Evolutionary conservation across 2,329 filamentous ascomycete species (phyloP).

Genomic region (Blastomyces percursus): DNA sequence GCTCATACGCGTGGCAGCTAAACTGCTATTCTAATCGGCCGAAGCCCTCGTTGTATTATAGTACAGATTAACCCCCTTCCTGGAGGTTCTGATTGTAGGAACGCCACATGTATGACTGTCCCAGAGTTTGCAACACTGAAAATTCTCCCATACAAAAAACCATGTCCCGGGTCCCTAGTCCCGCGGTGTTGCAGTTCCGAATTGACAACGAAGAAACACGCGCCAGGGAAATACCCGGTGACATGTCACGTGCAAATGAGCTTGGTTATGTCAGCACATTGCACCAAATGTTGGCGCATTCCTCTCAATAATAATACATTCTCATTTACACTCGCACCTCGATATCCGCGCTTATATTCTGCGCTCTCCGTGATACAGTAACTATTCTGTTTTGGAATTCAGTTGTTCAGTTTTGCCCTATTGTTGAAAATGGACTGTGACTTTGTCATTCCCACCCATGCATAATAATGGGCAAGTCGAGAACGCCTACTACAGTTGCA

Average conservation of each 20-base stretch:
- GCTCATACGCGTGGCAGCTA: no score
- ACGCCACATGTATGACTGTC: no score
- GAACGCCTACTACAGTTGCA: neutral
- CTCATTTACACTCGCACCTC: neutral
- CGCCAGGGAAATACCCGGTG: neutral
- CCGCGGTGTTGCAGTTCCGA: no score
- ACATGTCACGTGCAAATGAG: neutral
- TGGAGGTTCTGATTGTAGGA: no score
- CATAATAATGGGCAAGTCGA: slow-evolving; percentile 5
- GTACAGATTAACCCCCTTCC: no score
- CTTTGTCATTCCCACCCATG: neutral
- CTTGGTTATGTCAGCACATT: neutral
- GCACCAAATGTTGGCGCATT: neutral
- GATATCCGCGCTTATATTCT: neutral
- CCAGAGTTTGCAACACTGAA: no score
- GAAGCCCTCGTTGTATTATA: no score
- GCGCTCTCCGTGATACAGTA: neutral
- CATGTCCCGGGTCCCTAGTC: no score
- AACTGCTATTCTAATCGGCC: no score
- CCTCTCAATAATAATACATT: neutral
- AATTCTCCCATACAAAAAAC: no score
- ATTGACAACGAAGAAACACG: neutral
- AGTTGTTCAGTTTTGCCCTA: neutral
- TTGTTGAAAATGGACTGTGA: slow-evolving; percentile 5
- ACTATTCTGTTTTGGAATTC: neutral